Base-by-base conservation (phyloP, 148 eudicot species). In the Euryodendron excelsum region DNA sequence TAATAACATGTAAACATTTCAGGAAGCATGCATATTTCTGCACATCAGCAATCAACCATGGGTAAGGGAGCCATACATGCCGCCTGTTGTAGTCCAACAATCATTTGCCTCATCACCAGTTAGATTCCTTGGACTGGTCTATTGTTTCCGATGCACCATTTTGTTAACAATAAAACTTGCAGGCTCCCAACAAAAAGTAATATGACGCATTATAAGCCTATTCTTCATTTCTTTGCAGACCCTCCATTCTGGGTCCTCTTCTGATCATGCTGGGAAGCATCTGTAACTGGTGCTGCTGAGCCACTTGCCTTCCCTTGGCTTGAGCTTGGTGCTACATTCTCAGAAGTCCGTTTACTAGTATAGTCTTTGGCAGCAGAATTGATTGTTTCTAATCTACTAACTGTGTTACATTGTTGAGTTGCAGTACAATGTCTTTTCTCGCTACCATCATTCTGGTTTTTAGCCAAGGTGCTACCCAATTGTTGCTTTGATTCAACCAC, bases 401-500 rank as follows among this genome's bases (percentile, higher is more conserved):
- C 8, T 5, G 44, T 39, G 44, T 5, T 39, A 8, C 44, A 4
- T 39, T 4, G 44, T 39, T 39, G 6, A 33, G 75, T 39, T 47
- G 61, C 61, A 47, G 65, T 33, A 23, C 77, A 36, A 53, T 71
- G 67, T 75, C 79, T 67, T 71, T 70, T 61, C 39, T 71, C 76
- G 14, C 68, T 50, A 76, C 62, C 72, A 59, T 60, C 80, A 65
- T 73, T 80, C 73, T 85, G 74, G 50, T 52, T 82, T 74, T 81
- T 81, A 12, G 39, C 56, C 69, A 59, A 47, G 23, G 74, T 78
- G 28, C 66, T 77, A 27, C 55, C 78, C 58, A 75, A 37, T 83
- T 72, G 87, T 60, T 86, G 87, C 81, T 86, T 88, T 18, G 89
- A 84, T 79, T 82, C 90, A 27, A 72, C 87, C 31, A 75, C 91